Evolutionary conservation across 208 protist species (phyloP), one percentile per base, ranked within the genome.

Genomic region (Balamuthia mandrillaris): DNA sequence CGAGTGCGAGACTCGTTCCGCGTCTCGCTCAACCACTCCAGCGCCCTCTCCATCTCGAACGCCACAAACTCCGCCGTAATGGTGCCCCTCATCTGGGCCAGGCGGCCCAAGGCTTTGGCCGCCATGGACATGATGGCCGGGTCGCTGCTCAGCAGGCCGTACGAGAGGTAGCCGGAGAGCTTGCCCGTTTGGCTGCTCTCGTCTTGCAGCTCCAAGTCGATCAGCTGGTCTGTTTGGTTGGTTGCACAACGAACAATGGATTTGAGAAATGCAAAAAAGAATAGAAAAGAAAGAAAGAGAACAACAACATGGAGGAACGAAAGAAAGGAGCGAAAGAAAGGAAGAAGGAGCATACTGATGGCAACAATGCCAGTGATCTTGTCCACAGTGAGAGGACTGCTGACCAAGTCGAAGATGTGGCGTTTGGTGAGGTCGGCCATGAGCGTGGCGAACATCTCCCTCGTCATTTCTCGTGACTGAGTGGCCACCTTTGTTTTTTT

Each of bases 61-160:
- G 95, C 93, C 18, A 12, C n/a, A 60, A 93, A 92, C 45, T 95
- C 94, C 2, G 92, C 86, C 18, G 92, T 94, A 6, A 95, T 74
- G n/a, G 93, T 92, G 35, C 93, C 91, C 24, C 90, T 91, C 10
- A 86, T 86, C n/a, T 90, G 82, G 5, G 93, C 92, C 49, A 96
- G 68, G 39, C 89, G 86, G 35, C 78, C 94, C 21, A 96, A 66
- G n/a, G 93, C 92, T 49, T 90, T 89, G 4, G 88, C 47, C 1
- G 93, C 91, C 74, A 88, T 89, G 18, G 61, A 61, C 88, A 94
- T 91, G 7, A 93, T 89, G n/a, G 75, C 52, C 16, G 70, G 75
- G 54, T 94, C 90, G 27, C 81, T 92, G 37, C 72, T 78, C 12
- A 68, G 81, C 18, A 96, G 83, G n/a, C 91, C 88, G 12, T 87